phyloP scores from a whole-genome alignment of 179 eudicot species.

The Drosera spatulata region DNA sequence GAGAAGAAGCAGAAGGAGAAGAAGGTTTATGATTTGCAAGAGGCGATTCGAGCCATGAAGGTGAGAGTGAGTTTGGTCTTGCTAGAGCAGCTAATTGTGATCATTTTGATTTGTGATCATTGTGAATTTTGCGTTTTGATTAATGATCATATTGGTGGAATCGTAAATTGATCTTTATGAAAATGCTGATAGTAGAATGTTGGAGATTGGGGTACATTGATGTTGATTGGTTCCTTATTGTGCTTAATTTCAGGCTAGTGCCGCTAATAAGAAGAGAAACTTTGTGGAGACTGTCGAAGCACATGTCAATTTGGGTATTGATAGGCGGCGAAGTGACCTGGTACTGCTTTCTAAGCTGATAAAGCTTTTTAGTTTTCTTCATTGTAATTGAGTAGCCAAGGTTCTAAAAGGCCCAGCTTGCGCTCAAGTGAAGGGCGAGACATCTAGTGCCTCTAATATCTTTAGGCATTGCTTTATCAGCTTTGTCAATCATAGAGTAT shows the following conservation, averaged over 20 bases:
- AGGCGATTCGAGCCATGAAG: constrained; percentile 72
- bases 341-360: constrained; percentile 21
- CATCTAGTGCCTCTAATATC: too few species aligned
- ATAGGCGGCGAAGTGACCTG: constrained; percentile 89
- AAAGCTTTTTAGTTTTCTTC: not conserved
- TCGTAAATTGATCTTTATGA: too few species aligned
- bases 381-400: not conserved
- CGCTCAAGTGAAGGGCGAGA: too few species aligned
- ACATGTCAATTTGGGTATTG: constrained; percentile 79
- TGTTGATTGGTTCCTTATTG: not conserved
- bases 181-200: too few species aligned
- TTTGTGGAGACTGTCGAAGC: constrained; percentile 90
- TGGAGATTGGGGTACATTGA: not conserved
- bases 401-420: not conserved
- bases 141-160: not conserved
- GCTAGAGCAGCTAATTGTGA: too few species aligned
- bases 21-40: constrained; percentile 63
- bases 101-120: too few species aligned
- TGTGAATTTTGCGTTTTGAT: not conserved
- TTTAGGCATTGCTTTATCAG: too few species aligned
- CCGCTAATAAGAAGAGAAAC: constrained; percentile 24
- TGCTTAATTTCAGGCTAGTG: constrained; percentile 47
- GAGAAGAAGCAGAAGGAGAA: constrained; percentile 29
- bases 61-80: constrained; percentile 12
- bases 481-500: too few species aligned